phyloP scores from a whole-genome alignment of 805 yeast species.

The Wickerhamomyces queroliae region DNA sequence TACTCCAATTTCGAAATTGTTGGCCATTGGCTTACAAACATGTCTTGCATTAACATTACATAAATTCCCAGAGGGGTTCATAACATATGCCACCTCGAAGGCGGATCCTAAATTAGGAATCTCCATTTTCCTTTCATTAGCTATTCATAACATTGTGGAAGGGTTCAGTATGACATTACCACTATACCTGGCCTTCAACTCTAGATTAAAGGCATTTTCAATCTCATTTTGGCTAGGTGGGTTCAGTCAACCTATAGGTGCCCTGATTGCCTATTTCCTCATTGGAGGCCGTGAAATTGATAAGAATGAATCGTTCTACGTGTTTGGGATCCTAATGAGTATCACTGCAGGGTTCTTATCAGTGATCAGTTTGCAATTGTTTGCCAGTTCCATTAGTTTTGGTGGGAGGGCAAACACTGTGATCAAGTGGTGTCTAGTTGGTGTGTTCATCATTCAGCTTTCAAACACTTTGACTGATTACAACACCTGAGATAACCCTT shows the following conservation, averaged over 20 bases:
- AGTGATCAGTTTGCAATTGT: constrained; percentile 82
- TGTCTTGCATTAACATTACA: constrained; percentile 82
- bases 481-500: background rate
- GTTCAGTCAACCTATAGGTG: constrained; percentile 86
- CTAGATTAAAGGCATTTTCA: constrained; percentile 54
- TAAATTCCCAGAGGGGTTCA: constrained; percentile 92
- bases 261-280: constrained; percentile 57
- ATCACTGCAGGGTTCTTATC: constrained; percentile 80
- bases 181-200: constrained; percentile 67
- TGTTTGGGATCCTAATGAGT: constrained; percentile 62
- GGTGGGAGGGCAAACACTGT: constrained; percentile 66
- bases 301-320: constrained; percentile 25
- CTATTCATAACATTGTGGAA: constrained; percentile 88
- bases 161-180: constrained; percentile 95
- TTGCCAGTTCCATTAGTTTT: constrained; percentile 73
- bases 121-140: constrained; percentile 75
- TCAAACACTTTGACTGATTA: constrained; percentile 31
- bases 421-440: constrained; percentile 52
- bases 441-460: constrained; percentile 50
- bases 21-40: constrained; percentile 88
- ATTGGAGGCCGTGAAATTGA: constrained; percentile 31
- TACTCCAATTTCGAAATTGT: constrained; percentile 70
- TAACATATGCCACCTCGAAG: constrained; percentile 71
- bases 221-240: constrained; percentile 74
- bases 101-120: constrained; percentile 69